A percentile compares a stretch with the other conserved stretches of the same genome.
Conservation (phyloP, 148 eudicot species). For the Dysphania ambrosioides region DNA sequence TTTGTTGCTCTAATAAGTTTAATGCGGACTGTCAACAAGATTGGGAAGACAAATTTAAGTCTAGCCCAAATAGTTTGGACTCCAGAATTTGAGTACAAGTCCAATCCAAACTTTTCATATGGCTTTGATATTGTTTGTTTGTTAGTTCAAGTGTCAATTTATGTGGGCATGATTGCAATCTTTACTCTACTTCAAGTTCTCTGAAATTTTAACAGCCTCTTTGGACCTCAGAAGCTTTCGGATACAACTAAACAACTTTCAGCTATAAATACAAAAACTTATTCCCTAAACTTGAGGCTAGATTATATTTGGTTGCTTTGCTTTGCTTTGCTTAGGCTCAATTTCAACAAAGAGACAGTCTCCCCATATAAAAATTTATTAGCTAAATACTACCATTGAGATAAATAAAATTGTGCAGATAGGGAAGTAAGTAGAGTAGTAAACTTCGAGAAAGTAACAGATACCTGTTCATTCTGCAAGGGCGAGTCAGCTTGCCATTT, state of each 20-base stretch:
- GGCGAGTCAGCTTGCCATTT: constrained; percentile 67
- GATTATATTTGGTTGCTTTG: not conserved
- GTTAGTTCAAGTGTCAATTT: too few relatives aligned
- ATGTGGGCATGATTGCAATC: not conserved
- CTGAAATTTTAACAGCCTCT: too few relatives aligned
- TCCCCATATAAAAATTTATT: not conserved
- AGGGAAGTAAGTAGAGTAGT: too few relatives aligned
- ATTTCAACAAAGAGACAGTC: not conserved
- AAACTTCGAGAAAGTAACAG: not conserved
- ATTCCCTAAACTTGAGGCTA: not conserved
- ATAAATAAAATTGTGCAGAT: constrained; percentile 2
- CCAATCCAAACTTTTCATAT: too few relatives aligned
- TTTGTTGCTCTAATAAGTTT: not conserved
- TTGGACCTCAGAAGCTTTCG: too few relatives aligned
- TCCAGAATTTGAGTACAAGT: too few relatives aligned
- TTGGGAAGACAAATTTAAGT: too few relatives aligned
- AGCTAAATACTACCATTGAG: not conserved
- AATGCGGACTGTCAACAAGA: too few relatives aligned
- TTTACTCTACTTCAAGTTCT: not conserved
- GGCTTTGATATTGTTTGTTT: too few relatives aligned
- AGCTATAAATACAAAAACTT: not conserved
- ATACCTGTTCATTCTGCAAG: constrained; percentile 71
- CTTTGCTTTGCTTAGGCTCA: not conserved
- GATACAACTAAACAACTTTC: not conserved
- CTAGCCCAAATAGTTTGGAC: too few relatives aligned